These are phyloP conservation scores for Mycena leptocephala DNA, from an alignment of 768 basidiomycete genomes.

Conservation along the genomic window DNA sequence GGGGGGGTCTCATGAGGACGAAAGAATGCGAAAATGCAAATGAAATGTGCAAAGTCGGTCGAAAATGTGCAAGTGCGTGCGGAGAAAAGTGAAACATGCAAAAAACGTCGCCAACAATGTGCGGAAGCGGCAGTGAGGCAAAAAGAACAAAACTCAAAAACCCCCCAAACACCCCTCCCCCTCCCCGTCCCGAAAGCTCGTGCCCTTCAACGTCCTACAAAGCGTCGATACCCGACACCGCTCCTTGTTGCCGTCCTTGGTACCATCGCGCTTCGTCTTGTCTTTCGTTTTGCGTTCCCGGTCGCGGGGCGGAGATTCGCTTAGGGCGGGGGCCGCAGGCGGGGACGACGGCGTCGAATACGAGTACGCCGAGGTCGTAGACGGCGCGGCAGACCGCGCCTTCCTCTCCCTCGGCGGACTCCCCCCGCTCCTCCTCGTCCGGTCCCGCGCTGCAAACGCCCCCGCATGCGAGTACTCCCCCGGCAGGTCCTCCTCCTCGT, in stretches of 20 bases:
- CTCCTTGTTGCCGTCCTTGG: neutral
- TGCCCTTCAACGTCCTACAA: slow-evolving; percentile 24
- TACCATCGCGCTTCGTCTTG: neutral
- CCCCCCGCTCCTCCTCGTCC: neutral
- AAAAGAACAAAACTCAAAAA: too few species aligned
- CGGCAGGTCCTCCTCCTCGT: slow-evolving; percentile 36
- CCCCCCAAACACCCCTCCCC: slow-evolving; percentile 29
- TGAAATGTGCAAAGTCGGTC: too few species aligned
- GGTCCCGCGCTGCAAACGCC: neutral
- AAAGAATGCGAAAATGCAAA: too few species aligned
- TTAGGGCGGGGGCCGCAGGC: neutral
- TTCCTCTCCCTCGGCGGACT: neutral
- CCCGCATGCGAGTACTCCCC: slow-evolving; percentile 9
- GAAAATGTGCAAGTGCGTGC: too few species aligned
- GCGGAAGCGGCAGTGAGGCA: too few species aligned
- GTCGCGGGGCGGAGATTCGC: neutral
- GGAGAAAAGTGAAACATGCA: too few species aligned
- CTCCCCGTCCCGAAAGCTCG: slow-evolving; percentile 1
- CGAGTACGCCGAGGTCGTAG: neutral
- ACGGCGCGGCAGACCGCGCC: neutral
- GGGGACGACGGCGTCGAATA: neutral
- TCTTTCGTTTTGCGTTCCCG: neutral
- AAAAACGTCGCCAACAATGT: too few species aligned
- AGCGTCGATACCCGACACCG: neutral
- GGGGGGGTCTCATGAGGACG: too few species aligned